Evolutionary conservation across 306 rosid species (phyloP), one percentile per base, ranked within the genome.

Genomic region (Oxytropis ochrocephala): DNA sequence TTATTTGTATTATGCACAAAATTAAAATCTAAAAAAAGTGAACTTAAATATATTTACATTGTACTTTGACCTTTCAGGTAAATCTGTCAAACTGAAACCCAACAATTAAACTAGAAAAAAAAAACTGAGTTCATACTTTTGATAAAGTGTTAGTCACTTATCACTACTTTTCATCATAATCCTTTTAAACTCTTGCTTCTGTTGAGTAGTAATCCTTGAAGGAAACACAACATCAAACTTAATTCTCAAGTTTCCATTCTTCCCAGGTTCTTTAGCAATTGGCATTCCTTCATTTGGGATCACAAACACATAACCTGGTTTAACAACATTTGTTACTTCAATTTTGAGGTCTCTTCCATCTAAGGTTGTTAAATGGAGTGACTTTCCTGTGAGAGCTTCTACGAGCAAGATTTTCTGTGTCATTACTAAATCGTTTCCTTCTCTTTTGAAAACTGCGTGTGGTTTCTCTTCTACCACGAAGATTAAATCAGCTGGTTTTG

Each of bases 231-330:
- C 54, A 19, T 82, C 82, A 50, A 90, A 88, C 86, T 84, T 86
- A 77, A 90, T 79, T 68, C 72, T 75, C 11, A 90, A 85, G 16
- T 79, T 83, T 27, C 97, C 97, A 54, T 78, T 86, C 81, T 79
- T 81, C 47, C 69, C 76, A 51, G 90, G 90, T 44, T 88, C 86
- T 75, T 86, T 88, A 2, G 90, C 46, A 60, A 79, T 56, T 6
- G 95, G 97, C 97, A 84, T 90, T 33, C 95, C 95, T 67, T 90
- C 97, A 49, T 86, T 83, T 27, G 80, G 75, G 63, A 88, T 46
- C 57, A 84, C 78, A 1, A 86, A 53, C 75, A 79, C 86, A 64
- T 65, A 64, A 14, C 88, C 86, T 7, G 95, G 90, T 62, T 68
- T 86, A 39, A 88, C 82, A 49, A 88, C 78, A 60, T 86, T 83